Conservation (phyloP, 192 early-diverging fungal genomes). For the Coemansia sp. region DNA sequence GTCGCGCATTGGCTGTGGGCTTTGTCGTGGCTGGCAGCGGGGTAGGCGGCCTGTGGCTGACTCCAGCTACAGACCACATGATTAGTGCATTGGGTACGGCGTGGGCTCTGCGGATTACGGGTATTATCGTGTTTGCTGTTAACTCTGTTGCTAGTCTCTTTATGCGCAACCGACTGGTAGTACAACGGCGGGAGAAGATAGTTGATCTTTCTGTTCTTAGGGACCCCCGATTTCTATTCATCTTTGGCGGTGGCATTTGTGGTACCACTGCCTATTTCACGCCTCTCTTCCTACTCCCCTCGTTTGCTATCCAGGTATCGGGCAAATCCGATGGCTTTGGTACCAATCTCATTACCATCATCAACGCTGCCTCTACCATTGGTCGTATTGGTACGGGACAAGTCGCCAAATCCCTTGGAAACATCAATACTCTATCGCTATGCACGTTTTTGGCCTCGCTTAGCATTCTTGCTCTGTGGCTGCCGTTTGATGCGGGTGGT, state of each 20-base stretch:
- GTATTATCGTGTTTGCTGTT: conserved; percentile 46
- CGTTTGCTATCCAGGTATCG: conserved; percentile 31
- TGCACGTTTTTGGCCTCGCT: conserved; percentile 48
- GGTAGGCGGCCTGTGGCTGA: conserved; percentile 55
- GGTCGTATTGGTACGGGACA: conserved; percentile 63
- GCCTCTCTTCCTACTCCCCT: conserved; percentile 57
- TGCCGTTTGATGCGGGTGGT: conserved; percentile 49
- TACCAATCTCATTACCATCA: conserved; percentile 61
- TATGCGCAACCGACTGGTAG: conserved; percentile 31
- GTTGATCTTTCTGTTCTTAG: conserved; percentile 49
- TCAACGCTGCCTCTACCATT: conserved; percentile 62
- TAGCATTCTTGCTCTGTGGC: conserved; percentile 55
- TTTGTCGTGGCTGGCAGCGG: conserved; percentile 56
- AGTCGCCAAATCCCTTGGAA: conserved; percentile 58
- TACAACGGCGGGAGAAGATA: conserved; percentile 26
- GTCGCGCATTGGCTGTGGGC: conserved; percentile 54
- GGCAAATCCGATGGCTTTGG: conserved; percentile 46
- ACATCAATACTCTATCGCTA: conserved; percentile 58
- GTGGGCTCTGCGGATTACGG: conserved; percentile 58
- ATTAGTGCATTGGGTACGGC: conserved; percentile 49
- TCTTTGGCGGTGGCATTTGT: conserved; percentile 48
- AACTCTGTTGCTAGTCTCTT: conserved; percentile 44
- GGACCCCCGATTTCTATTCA: conserved; percentile 46
- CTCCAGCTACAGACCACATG: conserved; percentile 51
- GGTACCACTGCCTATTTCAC: conserved; percentile 57